Evolutionary conservation across 306 rosid genomes (phyloP).

Genomic region (Geum urbanum): DNA sequence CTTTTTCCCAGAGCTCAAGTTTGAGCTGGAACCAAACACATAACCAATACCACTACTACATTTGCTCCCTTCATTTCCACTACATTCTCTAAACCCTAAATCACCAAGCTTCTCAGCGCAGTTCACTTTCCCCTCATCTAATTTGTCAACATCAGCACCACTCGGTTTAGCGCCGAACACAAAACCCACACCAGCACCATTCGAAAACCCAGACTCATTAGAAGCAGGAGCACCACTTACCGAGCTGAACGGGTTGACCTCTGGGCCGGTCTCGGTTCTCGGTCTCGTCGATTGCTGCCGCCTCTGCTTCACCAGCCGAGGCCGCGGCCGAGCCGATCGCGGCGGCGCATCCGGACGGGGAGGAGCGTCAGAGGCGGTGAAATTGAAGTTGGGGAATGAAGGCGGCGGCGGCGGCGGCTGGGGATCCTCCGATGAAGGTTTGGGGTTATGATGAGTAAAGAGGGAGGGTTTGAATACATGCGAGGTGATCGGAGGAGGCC

Average conservation of each 20-base stretch:
- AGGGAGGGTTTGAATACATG: slow-evolving; percentile 17
- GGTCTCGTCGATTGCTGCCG: slow-evolving; percentile 59
- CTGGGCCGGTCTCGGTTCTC: slow-evolving; percentile 31
- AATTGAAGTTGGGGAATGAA: slow-evolving; percentile 25
- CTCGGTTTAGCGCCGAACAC: slow-evolving; percentile 14
- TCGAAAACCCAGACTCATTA: slow-evolving; percentile 18
- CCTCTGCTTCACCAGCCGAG: slow-evolving; percentile 58
- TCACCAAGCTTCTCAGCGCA: not conserved
- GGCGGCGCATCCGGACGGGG: slow-evolving; percentile 12
- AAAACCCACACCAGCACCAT: slow-evolving; percentile 13
- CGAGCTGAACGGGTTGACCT: slow-evolving; percentile 43
- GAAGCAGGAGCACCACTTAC: slow-evolving; percentile 20
- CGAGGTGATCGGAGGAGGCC: slow-evolving; percentile 44
- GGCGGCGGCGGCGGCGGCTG: not conserved
- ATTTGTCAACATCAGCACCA: not conserved
- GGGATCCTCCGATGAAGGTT: slow-evolving; percentile 20
- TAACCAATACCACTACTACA: slow-evolving; percentile 23
- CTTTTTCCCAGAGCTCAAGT: slow-evolving; percentile 1
- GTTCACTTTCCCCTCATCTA: not conserved
- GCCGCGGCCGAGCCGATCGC: slow-evolving; percentile 40
- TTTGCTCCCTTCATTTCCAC: slow-evolving; percentile 7
- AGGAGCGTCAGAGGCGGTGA: slow-evolving; percentile 23
- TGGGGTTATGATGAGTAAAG: slow-evolving; percentile 15
- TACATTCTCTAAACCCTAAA: not conserved
- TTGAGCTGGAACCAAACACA: slow-evolving; percentile 26